Evolutionary conservation across 1,284 basidiomycete species (phyloP).

Genomic region (Ceratobasidium sp.): DNA sequence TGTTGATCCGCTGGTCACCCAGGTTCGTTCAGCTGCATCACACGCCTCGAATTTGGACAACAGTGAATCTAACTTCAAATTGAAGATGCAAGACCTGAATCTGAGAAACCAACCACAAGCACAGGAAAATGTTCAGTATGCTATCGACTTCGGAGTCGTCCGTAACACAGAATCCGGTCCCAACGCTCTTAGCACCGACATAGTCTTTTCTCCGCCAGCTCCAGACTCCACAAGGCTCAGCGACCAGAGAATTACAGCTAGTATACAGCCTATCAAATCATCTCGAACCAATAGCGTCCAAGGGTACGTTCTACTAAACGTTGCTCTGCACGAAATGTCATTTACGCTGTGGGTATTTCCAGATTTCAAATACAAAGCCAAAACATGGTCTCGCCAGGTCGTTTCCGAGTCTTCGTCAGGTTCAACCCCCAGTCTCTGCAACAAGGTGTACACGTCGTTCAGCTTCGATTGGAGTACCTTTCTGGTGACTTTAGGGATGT

Average conservation of each 20-base stretch:
- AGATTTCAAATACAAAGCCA: neutral
- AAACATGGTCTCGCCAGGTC: neutral
- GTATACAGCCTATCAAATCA: neutral
- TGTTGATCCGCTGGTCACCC: too few species aligned
- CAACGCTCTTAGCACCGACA: neutral
- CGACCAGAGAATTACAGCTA: neutral
- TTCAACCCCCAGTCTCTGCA: slow-evolving; percentile 17
- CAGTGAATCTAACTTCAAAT: too few species aligned
- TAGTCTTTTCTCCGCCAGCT: too few species aligned
- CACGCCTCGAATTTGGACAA: too few species aligned
- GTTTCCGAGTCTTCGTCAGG: neutral
- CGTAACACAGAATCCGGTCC: neutral
- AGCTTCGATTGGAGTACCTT: neutral
- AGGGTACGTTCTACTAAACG: neutral
- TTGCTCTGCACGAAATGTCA: too few species aligned
- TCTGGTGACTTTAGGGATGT: neutral
- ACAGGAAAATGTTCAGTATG: neutral
- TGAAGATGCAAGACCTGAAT: too few species aligned
- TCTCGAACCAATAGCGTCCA: neutral
- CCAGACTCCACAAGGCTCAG: neutral
- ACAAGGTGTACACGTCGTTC: slow-evolving; percentile 13
- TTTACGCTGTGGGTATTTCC: neutral
- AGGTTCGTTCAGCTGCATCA: too few species aligned
- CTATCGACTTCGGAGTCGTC: slow-evolving; percentile 18
- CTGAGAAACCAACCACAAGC: too few species aligned